Evolutionary conservation across 1,284 basidiomycete genomes (phyloP).

Genomic region (Trichosporon sp.): DNA sequence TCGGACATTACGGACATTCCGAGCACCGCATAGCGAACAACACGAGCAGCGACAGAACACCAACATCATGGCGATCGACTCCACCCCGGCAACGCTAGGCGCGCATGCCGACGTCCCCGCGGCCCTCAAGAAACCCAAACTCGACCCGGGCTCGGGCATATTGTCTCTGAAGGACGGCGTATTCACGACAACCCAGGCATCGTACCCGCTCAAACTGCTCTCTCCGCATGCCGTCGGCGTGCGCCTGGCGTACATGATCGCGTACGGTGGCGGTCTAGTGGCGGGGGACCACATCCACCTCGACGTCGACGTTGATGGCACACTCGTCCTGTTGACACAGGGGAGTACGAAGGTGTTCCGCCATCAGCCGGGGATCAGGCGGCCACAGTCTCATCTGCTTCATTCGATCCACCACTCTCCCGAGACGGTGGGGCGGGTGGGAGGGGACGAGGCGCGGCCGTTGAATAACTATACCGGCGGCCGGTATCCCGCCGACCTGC

Average conservation of each 20-base stretch:
- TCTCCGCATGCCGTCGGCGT: constrained; percentile 64
- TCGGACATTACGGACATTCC: no score
- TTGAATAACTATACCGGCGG: neutral
- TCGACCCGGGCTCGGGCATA: constrained; percentile 42
- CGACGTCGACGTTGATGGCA: constrained; percentile 62
- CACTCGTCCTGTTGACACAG: constrained; percentile 59
- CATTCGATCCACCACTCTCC: neutral
- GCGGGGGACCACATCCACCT: constrained; percentile 78
- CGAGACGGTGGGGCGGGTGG: neutral
- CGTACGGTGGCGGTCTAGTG: constrained; percentile 92
- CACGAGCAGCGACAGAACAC: no score
- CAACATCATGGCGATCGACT: neutral
- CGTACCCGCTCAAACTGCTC: constrained; percentile 89
- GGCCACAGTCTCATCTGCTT: constrained; percentile 15
- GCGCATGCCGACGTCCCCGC: neutral
- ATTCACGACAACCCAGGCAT: constrained; percentile 75
- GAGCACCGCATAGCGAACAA: no score
- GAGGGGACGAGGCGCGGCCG: neutral
- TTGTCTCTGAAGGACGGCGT: constrained; percentile 54
- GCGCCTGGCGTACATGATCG: constrained; percentile 76
- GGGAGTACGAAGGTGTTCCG: constrained; percentile 96
- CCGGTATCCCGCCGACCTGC: neutral
- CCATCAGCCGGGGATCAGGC: constrained; percentile 62
- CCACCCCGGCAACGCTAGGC: neutral
- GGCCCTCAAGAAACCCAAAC: neutral